Conservation (phyloP, 352 stramenopile species). For the Blastocystis sp. region DNA sequence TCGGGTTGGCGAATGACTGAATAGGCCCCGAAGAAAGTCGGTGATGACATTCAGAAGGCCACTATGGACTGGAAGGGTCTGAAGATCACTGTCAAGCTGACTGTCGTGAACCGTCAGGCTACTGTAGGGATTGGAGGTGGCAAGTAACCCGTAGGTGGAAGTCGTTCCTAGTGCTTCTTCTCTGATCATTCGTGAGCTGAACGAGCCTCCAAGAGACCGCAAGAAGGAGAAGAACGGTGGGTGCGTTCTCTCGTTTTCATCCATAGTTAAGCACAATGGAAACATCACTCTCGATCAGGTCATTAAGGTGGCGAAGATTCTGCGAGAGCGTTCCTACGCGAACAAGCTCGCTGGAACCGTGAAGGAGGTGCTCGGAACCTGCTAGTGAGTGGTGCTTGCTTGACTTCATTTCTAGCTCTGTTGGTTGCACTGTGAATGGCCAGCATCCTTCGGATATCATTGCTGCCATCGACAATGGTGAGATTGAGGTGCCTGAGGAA, state of each 20-base stretch:
- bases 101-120: conserved; percentile 94
- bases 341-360: conserved; percentile 88
- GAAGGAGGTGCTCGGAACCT: conserved; percentile 98
- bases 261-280: conserved; percentile 90
- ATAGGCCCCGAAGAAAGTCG: conserved; percentile 95
- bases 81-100: conserved; percentile 98
- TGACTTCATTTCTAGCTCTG: conserved; percentile 70
- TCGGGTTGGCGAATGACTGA: neutral
- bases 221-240: conserved; percentile 81
- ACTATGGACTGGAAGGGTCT: conserved; percentile 98
- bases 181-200: conserved; percentile 98
- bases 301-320: conserved; percentile 92
- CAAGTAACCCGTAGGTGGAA: conserved; percentile 66
- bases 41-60: conserved; percentile 98
- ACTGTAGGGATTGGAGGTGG: conserved; percentile 15
- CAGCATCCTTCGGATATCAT: conserved; percentile 91
- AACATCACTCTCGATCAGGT: conserved; percentile 98
- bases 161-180: conserved; percentile 94
- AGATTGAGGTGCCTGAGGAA: conserved; percentile 92
- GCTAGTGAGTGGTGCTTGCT: conserved; percentile 78
- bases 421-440: conserved; percentile 97
- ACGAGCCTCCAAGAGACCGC: conserved; percentile 94
- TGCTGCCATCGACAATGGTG: conserved; percentile 85
- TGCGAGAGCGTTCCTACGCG: conserved; percentile 95
- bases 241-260: neutral